Evolutionary conservation across 169 alveolate genomes (phyloP), one percentile per base, ranked within the genome.

Genomic region (Plasmodium relictum): DNA sequence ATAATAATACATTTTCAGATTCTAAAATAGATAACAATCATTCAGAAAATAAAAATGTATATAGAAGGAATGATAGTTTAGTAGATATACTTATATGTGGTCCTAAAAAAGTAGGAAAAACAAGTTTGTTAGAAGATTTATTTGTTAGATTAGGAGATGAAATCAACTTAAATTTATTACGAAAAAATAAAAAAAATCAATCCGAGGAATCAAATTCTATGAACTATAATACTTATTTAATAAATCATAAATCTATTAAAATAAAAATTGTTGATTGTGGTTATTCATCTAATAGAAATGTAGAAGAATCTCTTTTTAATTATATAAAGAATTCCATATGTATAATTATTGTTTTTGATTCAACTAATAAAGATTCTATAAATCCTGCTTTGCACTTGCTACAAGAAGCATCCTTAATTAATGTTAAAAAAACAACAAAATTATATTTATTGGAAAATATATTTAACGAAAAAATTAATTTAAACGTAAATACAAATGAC

Each of bases 41-140:
- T 62, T 8, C 31, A 20, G 61, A 16, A 22, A 16, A 58, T 7
- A 74, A 59, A 14, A 74, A n/a, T 24, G 26, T 16, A 3, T 48
- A 68, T n/a, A 58, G 48, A 39, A 56, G 22, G 18, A 86, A 63
- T 52, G 83, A 66, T 8, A 66, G 54, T 16, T 44, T 22, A n/a
- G 83, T 85, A 7, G 94, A 91, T 45, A 44, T 91, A 14, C 73
- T 91, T 48, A 68, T 91, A 50, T 73, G 91, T 22, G 94, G 94
- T 2, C 92, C 94, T 0, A 69, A 74, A 48, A 54, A 37, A 0
- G 94, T 91, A 16, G 94, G 94, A 7, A 91, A 91, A 56, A 91
- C 92, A 6, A 83, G 91, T 31, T 48, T 83, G 18, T 0, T 83
- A 20, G 91, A 83, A 52, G 91, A 83, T 56, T 65, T 83, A n/a